These are phyloP conservation scores for Rutidosis leptorrhynchoides DNA, from an alignment of 129 eudicot species.

Conservation along the genomic window DNA sequence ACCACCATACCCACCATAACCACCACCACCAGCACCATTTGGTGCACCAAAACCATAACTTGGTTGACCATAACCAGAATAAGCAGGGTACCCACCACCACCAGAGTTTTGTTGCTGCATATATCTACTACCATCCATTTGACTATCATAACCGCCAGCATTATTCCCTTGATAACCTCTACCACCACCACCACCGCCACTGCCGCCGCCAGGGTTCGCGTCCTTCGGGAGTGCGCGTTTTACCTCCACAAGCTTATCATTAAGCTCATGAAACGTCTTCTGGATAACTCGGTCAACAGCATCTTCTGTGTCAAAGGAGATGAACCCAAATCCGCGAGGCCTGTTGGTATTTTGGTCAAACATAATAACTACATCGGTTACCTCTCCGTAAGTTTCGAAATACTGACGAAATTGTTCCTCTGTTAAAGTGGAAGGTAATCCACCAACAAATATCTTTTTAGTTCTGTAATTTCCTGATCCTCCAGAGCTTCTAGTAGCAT, in stretches of 20 bases:
- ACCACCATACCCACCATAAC: constrained; percentile 42
- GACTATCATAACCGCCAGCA: constrained; percentile 36
- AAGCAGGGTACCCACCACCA: constrained; percentile 42
- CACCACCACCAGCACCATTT: constrained; percentile 30
- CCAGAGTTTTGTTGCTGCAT: constrained; percentile 45
- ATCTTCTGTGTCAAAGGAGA: constrained; percentile 69
- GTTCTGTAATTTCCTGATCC: constrained; percentile 52
- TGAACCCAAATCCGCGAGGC: constrained; percentile 82
- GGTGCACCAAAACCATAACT: constrained; percentile 50
- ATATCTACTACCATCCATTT: constrained; percentile 43
- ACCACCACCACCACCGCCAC: constrained; percentile 33
- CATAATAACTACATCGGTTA: constrained; percentile 68
- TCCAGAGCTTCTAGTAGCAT: constrained; percentile 37
- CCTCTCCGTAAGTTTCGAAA: constrained; percentile 55
- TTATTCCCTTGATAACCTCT: constrained; percentile 44
- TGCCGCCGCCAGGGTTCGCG: constrained; percentile 45
- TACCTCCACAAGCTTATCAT: constrained; percentile 57
- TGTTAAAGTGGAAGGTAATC: constrained; percentile 61
- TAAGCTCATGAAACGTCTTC: constrained; percentile 53
- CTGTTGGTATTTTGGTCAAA: constrained; percentile 67
- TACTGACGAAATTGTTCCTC: constrained; percentile 62
- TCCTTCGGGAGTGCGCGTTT: constrained; percentile 70
- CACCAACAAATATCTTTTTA: constrained; percentile 87
- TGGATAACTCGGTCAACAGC: constrained; percentile 68
- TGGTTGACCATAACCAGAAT: constrained; percentile 43